Evolutionary conservation across 805 yeast species (phyloP).

Genomic region (Metschnikowia henanensis): DNA sequence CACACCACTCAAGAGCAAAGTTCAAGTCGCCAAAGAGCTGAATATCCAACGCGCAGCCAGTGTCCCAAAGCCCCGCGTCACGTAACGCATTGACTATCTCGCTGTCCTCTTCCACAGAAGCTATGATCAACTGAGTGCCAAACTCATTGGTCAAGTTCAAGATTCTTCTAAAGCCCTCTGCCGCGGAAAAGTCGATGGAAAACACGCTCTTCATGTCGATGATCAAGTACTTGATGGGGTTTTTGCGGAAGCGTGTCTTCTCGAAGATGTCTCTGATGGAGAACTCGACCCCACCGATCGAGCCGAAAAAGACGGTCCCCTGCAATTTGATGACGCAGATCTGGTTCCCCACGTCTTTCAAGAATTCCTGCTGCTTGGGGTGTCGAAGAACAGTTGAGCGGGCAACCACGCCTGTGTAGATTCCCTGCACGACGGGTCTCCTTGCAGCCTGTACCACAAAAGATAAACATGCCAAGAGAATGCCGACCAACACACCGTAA

Average conservation of each 20-base stretch:
- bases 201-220: slow-evolving; percentile 83
- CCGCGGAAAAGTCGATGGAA: slow-evolving; percentile 89
- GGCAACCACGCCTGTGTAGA: slow-evolving; percentile 85
- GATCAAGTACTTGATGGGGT: slow-evolving; percentile 77
- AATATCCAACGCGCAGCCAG: slow-evolving; percentile 38
- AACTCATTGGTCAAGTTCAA: slow-evolving; percentile 73
- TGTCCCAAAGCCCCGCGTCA: slow-evolving; percentile 79
- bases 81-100: slow-evolving; percentile 67
- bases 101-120: slow-evolving; percentile 71
- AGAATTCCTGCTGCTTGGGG: slow-evolving; percentile 81
- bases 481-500: slow-evolving; percentile 87
- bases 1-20: slow-evolving; percentile 95
- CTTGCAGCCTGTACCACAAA: slow-evolving; percentile 92
- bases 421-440: slow-evolving; percentile 75
- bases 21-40: slow-evolving; percentile 78
- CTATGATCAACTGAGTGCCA: slow-evolving; percentile 68
- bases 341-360: slow-evolving; percentile 85
- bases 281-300: slow-evolving; percentile 88
- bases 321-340: slow-evolving; percentile 83
- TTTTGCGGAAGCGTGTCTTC: slow-evolving; percentile 43
- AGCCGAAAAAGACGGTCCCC: slow-evolving; percentile 92
- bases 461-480: slow-evolving; percentile 88
- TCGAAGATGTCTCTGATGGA: slow-evolving; percentile 68
- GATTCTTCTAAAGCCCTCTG: slow-evolving; percentile 90
- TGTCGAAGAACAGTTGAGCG: slow-evolving; percentile 92